These are phyloP conservation scores for Neoboletus subvelutipes DNA, from an alignment of 768 basidiomycete genomes.

Conservation along the genomic window DNA sequence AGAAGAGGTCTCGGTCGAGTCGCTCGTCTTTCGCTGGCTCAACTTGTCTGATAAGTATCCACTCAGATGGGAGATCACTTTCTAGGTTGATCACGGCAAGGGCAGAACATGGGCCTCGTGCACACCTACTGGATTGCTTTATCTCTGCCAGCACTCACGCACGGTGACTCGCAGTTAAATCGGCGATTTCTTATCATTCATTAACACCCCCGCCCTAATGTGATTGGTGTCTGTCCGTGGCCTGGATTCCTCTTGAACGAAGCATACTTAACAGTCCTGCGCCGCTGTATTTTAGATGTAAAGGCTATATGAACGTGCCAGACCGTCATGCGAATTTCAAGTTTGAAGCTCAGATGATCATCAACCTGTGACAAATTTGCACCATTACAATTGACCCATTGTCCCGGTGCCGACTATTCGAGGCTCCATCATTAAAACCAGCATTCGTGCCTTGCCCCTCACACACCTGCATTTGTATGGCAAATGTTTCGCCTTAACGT, in stretches of 20 bases:
- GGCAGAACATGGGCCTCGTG: neutral
- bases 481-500: neutral
- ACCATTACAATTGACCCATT: neutral
- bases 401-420: slow-evolving; percentile 8
- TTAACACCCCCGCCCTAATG: neutral
- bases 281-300: neutral
- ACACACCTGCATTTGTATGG: neutral
- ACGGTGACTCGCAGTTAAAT: slow-evolving; percentile 1
- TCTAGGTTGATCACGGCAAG: neutral
- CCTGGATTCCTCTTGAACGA: neutral
- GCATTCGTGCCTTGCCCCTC: neutral
- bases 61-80: neutral
- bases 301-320: neutral
- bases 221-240: neutral
- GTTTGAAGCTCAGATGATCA: slow-evolving; percentile 2
- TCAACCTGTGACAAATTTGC: neutral
- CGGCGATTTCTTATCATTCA: neutral
- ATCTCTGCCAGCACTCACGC: neutral
- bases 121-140: neutral
- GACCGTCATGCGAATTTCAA: slow-evolving; percentile 5
- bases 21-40: neutral
- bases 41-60: neutral
- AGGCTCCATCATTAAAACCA: neutral
- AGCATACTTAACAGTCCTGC: neutral
- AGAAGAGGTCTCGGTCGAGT: neutral